phyloP scores from a whole-genome alignment of 2,329 filamentous ascomycete species.

The Lecanicillium sp. region DNA sequence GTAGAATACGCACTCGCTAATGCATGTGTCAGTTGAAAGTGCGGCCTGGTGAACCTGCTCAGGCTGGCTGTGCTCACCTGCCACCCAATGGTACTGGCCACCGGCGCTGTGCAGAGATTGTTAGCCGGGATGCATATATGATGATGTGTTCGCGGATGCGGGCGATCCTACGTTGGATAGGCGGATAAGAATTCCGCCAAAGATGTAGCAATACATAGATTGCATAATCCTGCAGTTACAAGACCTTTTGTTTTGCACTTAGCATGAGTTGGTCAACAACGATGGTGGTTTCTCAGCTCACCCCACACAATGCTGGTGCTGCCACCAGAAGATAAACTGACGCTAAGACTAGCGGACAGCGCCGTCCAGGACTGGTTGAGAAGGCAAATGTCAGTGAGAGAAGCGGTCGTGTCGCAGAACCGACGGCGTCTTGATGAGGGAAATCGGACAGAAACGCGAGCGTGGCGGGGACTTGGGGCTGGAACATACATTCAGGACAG shows the following conservation, averaged over 20 bases:
- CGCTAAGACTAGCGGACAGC: constrained; percentile 37
- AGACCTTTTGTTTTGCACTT: constrained; percentile 17
- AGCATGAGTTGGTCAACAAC: no score
- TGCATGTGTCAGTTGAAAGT: constrained; percentile 30
- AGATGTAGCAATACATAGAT: constrained; percentile 50
- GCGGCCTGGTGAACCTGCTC: constrained; percentile 46
- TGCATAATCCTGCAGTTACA: constrained; percentile 29
- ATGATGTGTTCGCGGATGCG: not conserved
- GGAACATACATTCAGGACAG: constrained; percentile 35
- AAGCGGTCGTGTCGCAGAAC: no score
- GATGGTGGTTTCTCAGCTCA: no score
- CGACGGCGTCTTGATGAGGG: not conserved
- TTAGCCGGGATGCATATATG: not conserved
- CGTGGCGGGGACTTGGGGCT: not conserved
- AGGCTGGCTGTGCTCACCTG: constrained; percentile 43
- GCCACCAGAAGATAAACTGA: constrained; percentile 59
- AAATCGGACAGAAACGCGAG: not conserved
- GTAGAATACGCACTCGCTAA: constrained; percentile 5
- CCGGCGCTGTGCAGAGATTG: constrained; percentile 31
- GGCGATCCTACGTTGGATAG: constrained; percentile 37
- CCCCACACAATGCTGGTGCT: constrained; percentile 68
- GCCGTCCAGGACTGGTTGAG: constrained; percentile 35
- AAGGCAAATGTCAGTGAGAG: not conserved
- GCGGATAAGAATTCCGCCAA: constrained; percentile 65
- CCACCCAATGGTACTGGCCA: constrained; percentile 67